These are phyloP conservation scores for Aquilaria sinensis DNA, from an alignment of 345 rosid genomes.

Conservation along the genomic window DNA sequence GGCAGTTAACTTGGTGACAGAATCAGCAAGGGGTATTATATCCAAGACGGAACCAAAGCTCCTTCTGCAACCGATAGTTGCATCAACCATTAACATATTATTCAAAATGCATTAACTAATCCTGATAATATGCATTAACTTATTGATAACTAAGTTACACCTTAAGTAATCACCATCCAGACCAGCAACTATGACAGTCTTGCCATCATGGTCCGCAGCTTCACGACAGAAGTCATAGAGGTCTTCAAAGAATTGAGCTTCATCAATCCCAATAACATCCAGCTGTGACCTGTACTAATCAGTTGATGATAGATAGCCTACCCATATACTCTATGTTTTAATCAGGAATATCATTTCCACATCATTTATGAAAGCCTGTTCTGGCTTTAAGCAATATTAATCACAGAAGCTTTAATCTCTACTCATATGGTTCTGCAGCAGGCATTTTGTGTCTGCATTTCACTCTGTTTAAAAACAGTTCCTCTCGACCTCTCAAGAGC, in stretches of 20 bases:
- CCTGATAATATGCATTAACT: too few relatives aligned
- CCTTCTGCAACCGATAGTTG: slow-evolving; percentile 34
- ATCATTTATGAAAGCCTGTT: too few relatives aligned
- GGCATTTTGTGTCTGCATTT: too few relatives aligned
- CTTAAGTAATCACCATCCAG: slow-evolving; percentile 86
- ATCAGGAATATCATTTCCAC: too few relatives aligned
- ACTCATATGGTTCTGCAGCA: too few relatives aligned
- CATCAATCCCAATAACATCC: slow-evolving; percentile 94
- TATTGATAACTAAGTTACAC: slow-evolving; percentile 17
- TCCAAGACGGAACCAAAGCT: slow-evolving; percentile 83
- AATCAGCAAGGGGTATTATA: slow-evolving; percentile 72
- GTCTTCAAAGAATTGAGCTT: slow-evolving; percentile 86
- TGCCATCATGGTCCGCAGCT: slow-evolving; percentile 82
- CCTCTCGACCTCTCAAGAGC: too few relatives aligned
- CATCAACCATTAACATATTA: slow-evolving; percentile 1
- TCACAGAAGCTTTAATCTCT: too few relatives aligned
- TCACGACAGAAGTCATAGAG: slow-evolving; percentile 79
- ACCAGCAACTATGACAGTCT: slow-evolving; percentile 81
- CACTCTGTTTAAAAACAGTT: too few relatives aligned
- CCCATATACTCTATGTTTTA: not conserved
- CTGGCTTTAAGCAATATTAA: too few relatives aligned
- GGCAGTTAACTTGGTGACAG: slow-evolving; percentile 73
- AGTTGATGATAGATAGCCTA: too few relatives aligned
- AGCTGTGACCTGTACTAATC: slow-evolving; percentile 32
- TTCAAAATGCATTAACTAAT: too few relatives aligned